Evolutionary conservation across 2,329 filamentous ascomycete genomes (phyloP).

Genomic region (Fusarium tjaetaba): DNA sequence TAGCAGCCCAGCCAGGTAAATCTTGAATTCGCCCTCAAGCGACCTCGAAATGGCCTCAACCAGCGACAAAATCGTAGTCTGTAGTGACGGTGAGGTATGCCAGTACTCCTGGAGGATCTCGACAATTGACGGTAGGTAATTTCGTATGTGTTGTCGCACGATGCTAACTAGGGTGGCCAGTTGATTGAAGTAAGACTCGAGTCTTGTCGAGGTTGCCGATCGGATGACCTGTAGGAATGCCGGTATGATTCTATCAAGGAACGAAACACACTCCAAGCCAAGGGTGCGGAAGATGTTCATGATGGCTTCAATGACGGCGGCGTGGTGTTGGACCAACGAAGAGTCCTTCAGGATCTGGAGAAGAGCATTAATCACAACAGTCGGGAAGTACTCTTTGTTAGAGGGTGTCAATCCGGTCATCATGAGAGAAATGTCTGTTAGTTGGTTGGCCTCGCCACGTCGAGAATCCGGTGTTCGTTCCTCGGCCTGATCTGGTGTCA

Average conservation of each 20-base stretch:
- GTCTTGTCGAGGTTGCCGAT: slow-evolving; percentile 77
- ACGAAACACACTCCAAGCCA: slow-evolving; percentile 94
- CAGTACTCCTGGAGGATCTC: slow-evolving; percentile 90
- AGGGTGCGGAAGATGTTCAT: slow-evolving; percentile 99
- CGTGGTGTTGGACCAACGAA: slow-evolving; percentile 90
- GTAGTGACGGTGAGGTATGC: slow-evolving; percentile 81
- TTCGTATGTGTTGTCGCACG: slow-evolving; percentile 94
- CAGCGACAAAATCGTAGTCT: slow-evolving; percentile 89
- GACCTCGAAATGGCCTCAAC: slow-evolving; percentile 95
- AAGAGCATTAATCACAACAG: slow-evolving; percentile 95
- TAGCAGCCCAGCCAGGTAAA: slow-evolving; percentile 87
- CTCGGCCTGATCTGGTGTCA: slow-evolving; percentile 73
- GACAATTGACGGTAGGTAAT: slow-evolving; percentile 87
- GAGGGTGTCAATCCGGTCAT: slow-evolving; percentile 97
- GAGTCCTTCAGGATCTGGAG: slow-evolving; percentile 91
- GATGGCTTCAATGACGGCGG: slow-evolving; percentile 93
- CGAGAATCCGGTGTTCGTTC: slow-evolving; percentile 85
- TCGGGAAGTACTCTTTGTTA: slow-evolving; percentile 98
- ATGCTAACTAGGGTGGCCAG: slow-evolving; percentile 92
- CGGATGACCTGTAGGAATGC: slow-evolving; percentile 92
- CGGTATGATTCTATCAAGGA: slow-evolving; percentile 92
- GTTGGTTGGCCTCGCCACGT: slow-evolving; percentile 68
- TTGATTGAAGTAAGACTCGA: slow-evolving; percentile 98
- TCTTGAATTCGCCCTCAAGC: slow-evolving; percentile 96
- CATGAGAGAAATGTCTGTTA: slow-evolving; percentile 96